Evolutionary conservation across 208 protist species (phyloP).

Genomic region (Porcisia deanei): DNA sequence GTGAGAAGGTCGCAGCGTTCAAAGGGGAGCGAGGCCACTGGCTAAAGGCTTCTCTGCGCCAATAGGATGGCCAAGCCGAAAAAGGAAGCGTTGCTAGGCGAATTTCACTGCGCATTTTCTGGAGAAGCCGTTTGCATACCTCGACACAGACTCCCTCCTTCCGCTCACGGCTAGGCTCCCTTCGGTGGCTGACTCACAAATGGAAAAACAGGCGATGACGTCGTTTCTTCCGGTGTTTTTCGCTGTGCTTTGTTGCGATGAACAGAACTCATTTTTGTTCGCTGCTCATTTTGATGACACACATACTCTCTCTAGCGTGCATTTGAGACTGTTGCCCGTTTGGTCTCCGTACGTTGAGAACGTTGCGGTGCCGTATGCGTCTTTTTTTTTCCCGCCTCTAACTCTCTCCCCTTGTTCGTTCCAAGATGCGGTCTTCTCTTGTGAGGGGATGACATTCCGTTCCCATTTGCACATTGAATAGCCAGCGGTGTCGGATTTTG

Average conservation of each 20-base stretch:
- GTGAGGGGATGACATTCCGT: too few relatives aligned
- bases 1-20: too few relatives aligned
- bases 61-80: neutral
- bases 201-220: neutral
- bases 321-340: neutral
- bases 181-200: neutral
- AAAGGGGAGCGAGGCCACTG: neutral
- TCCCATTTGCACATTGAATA: too few relatives aligned
- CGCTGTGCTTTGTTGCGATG: slow-evolving; percentile 20
- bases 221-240: slow-evolving; percentile 3
- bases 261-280: neutral
- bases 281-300: neutral
- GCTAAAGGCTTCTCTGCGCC: neutral
- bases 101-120: slow-evolving; percentile 25
- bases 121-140: neutral
- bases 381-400: too few relatives aligned
- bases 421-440: too few relatives aligned
- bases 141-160: neutral
- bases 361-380: too few relatives aligned
- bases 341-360: neutral
- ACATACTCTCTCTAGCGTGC: neutral
- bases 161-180: neutral
- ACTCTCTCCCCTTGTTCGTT: too few relatives aligned
- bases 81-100: neutral
- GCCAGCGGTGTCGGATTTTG: too few relatives aligned